Percentiles rank a stretch among this genome's conserved stretches.
These are phyloP conservation scores for Apiosordaria backusii DNA, from an alignment of 495 filamentous ascomycete species.

Conservation along the genomic window DNA sequence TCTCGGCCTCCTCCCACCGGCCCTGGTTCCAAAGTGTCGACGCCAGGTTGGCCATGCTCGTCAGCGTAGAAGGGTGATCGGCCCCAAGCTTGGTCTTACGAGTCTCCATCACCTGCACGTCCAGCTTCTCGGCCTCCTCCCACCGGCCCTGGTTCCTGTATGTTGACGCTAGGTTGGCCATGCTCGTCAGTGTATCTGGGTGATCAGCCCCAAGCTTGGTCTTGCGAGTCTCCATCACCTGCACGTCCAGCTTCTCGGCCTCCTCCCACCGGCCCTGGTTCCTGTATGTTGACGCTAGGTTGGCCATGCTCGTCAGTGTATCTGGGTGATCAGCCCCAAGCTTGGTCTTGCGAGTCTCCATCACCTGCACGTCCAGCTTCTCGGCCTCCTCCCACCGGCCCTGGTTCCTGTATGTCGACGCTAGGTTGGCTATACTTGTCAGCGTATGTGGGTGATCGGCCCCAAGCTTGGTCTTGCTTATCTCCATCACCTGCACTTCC, in stretches of 20 bases:
- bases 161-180: conserved; percentile 37
- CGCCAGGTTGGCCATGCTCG: conserved; percentile 17
- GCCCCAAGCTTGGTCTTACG: conserved; percentile 25
- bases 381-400: not conserved
- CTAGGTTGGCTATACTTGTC: conserved; percentile 38
- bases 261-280: not conserved
- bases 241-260: not conserved
- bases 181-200: conserved; percentile 39
- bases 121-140: conserved; percentile 3
- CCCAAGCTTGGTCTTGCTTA: conserved; percentile 31
- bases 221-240: conserved; percentile 31
- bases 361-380: conserved; percentile 14
- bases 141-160: not conserved
- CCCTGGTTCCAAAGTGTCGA: conserved; percentile 23
- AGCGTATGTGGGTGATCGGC: conserved; percentile 41
- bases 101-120: not conserved
- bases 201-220: conserved; percentile 37
- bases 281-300: conserved; percentile 31
- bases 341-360: conserved; percentile 29
- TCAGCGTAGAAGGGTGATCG: conserved; percentile 36
- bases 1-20: conserved; percentile 14
- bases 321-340: conserved; percentile 39
- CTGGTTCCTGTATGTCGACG: conserved; percentile 15
- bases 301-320: conserved; percentile 39
- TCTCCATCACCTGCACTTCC: conserved; percentile 27